Conservation (phyloP, 202 grass and related monocot genomes). For the Panicum hallii region DNA sequence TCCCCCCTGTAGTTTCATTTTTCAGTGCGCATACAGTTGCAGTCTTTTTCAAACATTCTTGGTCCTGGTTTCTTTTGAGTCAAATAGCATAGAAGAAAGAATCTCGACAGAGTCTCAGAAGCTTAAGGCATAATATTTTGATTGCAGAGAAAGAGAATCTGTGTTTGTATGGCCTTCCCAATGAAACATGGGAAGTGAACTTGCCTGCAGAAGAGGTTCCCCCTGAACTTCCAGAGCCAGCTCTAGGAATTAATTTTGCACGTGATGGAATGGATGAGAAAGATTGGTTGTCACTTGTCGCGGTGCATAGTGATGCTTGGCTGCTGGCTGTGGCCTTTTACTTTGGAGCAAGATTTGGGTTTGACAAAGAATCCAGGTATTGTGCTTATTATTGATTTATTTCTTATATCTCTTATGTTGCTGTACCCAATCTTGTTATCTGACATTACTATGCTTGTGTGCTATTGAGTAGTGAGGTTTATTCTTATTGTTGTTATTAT, state of each 20-base stretch:
- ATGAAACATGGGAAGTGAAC: constrained; percentile 96
- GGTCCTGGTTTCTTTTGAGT: constrained; percentile 13
- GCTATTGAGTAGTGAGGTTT: constrained; percentile 1
- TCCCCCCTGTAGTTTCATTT: not conserved
- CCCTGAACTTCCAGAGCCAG: constrained; percentile 94
- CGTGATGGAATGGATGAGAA: constrained; percentile 96
- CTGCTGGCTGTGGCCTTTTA: constrained; percentile 86
- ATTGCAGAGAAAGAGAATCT: constrained; percentile 95
- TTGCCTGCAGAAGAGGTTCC: constrained; percentile 94
- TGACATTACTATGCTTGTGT: not conserved
- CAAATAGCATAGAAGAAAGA: constrained; percentile 12
- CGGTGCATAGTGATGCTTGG: constrained; percentile 94
- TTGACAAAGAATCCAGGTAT: constrained; percentile 91
- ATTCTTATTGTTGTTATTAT: constrained; percentile 19
- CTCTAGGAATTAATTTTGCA: constrained; percentile 98
- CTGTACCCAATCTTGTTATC: not conserved
- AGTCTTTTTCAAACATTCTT: constrained; percentile 30
- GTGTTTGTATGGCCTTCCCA: constrained; percentile 88
- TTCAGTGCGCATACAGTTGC: constrained; percentile 11
- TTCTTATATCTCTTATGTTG: constrained; percentile 1
- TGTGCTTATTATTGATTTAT: constrained; percentile 22
- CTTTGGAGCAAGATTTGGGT: constrained; percentile 92
- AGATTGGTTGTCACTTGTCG: constrained; percentile 93
- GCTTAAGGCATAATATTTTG: constrained; percentile 25
- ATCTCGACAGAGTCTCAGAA: not conserved